Evolutionary conservation across 2,329 filamentous ascomycete species (phyloP), one percentile per base, ranked within the genome.

Genomic region (Fusarium pseudocircinatum): DNA sequence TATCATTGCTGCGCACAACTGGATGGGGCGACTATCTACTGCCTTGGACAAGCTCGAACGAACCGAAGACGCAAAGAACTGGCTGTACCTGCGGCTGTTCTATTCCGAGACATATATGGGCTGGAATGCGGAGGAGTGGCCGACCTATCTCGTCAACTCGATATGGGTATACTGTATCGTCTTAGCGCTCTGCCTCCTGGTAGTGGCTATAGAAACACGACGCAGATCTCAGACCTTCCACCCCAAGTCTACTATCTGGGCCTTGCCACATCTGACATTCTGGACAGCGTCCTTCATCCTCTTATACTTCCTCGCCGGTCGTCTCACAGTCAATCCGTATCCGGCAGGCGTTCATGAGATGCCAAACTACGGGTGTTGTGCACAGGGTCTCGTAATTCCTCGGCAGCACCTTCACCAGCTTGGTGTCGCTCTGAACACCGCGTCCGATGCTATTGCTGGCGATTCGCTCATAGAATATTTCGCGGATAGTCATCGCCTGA

Each of bases 101-200:
- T 82, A 81, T 50, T 79, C 80, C 1, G 81, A 82, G 49, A 76
- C 74, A 4, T 80, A 81, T 40, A 71, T 82, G 42, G 80, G 81
- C 7, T 82, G 81, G 80, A 82, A 82, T 58, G 77, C 75, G 2
- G 79, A 81, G 53, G 75, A 81, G 49, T 82, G 79, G 80, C 70
- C 62, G 0, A 60, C 52, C 8, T 81, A 82, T 32, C 22, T 72
- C 2, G 34, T 47, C 22, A 70, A 67, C n/a, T 77, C 74, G 16
- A 22, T 75, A 4, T 37, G 1, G 2, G 22, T 54, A 8, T 68
- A 54, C 14, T 22, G 24, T 22, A 37, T 49, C 6, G 26, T 43
- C 2, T 22, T 63, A 13, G 16, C 73, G 10, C n/a, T 79, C 4
- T 80, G 79, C 32, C 14, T 70, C 7, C 24, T 53, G 3, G 53